These are phyloP conservation scores for Scheffersomyces illinoinensis DNA, from an alignment of 1,139 yeast genomes.

Conservation along the genomic window DNA sequence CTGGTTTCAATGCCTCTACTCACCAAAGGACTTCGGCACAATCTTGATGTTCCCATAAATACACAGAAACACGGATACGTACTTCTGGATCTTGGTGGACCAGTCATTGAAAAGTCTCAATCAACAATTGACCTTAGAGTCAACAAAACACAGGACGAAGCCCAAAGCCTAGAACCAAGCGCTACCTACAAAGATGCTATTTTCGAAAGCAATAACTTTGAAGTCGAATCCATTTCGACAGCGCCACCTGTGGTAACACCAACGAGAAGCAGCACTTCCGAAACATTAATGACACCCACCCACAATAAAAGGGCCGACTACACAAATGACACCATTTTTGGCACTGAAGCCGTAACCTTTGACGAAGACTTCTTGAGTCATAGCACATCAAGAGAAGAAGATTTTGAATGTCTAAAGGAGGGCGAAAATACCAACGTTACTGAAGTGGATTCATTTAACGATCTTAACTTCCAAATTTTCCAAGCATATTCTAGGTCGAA, in stretches of 20 bases:
- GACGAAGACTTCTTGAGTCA: slow-evolving; percentile 19
- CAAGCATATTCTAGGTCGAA: slow-evolving; percentile 12
- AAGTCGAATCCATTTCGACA: neutral
- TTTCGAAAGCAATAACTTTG: neutral
- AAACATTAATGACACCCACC: neutral
- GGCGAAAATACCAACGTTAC: slow-evolving; percentile 9
- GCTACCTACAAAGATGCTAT: neutral
- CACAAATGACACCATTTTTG: neutral
- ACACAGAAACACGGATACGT: neutral
- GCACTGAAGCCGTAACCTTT: slow-evolving; percentile 11
- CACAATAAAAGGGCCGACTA: neutral
- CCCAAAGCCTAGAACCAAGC: neutral
- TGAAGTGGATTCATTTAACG: slow-evolving; percentile 17
- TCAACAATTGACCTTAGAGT: neutral
- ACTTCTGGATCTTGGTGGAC: neutral
- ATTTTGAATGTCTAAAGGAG: slow-evolving; percentile 1
- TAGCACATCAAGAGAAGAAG: slow-evolving; percentile 19
- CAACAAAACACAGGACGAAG: neutral
- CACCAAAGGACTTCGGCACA: neutral
- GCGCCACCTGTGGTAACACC: neutral
- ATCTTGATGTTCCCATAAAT: neutral
- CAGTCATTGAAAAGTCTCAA: neutral
- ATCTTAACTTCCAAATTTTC: slow-evolving; percentile 24
- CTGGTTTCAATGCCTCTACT: neutral
- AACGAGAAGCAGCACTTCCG: neutral